Evolutionary conservation across 1,284 basidiomycete genomes (phyloP).

Genomic region (Rhodotorula sp.): DNA sequence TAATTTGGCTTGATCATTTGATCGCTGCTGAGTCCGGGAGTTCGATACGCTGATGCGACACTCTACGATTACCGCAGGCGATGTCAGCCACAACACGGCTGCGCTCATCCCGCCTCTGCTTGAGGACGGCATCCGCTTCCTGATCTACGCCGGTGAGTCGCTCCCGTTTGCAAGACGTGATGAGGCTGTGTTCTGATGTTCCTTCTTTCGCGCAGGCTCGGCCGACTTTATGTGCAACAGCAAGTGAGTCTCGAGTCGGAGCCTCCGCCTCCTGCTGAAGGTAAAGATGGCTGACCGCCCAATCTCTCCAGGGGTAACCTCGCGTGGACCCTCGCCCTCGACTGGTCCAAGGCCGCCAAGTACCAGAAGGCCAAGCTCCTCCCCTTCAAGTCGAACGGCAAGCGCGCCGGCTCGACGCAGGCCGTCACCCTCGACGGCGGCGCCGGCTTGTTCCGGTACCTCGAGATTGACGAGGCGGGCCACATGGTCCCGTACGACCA

Average conservation of each 20-base stretch:
- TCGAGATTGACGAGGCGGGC: constrained; percentile 16
- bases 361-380: constrained; percentile 30
- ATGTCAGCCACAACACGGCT: constrained; percentile 63
- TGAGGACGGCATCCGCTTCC: constrained; percentile 68
- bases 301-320: constrained; percentile 26
- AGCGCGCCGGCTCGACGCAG: constrained; percentile 23
- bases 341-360: constrained; percentile 29
- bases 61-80: constrained; percentile 10
- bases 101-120: constrained; percentile 70
- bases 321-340: constrained; percentile 35
- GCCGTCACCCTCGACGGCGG: constrained; percentile 22
- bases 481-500: constrained; percentile 52
- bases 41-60: neutral
- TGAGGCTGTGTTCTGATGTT: neutral
- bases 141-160: constrained; percentile 67
- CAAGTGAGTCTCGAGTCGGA: neutral
- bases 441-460: constrained; percentile 27
- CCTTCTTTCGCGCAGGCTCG: constrained; percentile 50
- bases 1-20: too few relatives aligned
- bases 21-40: neutral
- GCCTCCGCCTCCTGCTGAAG: neutral
- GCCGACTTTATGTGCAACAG: constrained; percentile 78
- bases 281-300: too few relatives aligned
- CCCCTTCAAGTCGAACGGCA: constrained; percentile 20
- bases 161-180: too few relatives aligned